Evolutionary conservation across 2,329 filamentous ascomycete species (phyloP), one percentile per base, ranked within the genome.

Genomic region (Pseudocercospora eumusae): DNA sequence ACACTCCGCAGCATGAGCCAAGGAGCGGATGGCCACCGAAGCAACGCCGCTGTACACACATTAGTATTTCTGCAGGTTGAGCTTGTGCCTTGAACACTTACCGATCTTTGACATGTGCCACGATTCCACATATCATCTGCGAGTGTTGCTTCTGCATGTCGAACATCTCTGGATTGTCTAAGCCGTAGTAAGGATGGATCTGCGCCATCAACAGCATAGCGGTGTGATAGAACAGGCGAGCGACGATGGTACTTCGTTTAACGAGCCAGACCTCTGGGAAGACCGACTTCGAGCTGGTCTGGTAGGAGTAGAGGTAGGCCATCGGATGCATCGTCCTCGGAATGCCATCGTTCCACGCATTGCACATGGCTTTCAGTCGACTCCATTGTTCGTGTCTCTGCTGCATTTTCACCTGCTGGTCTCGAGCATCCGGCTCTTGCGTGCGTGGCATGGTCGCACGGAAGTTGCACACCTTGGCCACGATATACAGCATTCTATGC

Each of bases 261-360:
- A 93, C 87, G 56, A 96, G 81, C 91, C 92, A 97, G 42, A 96
- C 85, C 73, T 95, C 89, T 0, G 93, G 93, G 70, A 97, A 97
- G 0, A 85, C 79, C 2, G 91, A 96, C 67, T 88, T 88, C 1
- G 84, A 84, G 28, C 80, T 82, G 0, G 87, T 88, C 69, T 90
- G 86, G 62, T 85, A 84, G 1, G 89, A 82, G 60, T 88, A 85
- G 0, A 95, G 78, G 73, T 91, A 92, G 0, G 88, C 90, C 75
- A 96, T 86, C 0, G 93, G 91, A 68, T 90, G 88, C 92, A 98
- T 96, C 0, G 90, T 92, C 59, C 89, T 83, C 1, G 93, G 93
- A 28, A 92, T 89, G 57, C 83, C 85, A 57, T 85, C 82, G 67
- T 91, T 88, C 93, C 93, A 98, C 53, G 84, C 82, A 73, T 96